A percentile compares a stretch with the other conserved stretches of the same genome.
Evolutionary conservation across 495 filamentous ascomycete species (phyloP).

Genomic region (Penicillium silybi): DNA sequence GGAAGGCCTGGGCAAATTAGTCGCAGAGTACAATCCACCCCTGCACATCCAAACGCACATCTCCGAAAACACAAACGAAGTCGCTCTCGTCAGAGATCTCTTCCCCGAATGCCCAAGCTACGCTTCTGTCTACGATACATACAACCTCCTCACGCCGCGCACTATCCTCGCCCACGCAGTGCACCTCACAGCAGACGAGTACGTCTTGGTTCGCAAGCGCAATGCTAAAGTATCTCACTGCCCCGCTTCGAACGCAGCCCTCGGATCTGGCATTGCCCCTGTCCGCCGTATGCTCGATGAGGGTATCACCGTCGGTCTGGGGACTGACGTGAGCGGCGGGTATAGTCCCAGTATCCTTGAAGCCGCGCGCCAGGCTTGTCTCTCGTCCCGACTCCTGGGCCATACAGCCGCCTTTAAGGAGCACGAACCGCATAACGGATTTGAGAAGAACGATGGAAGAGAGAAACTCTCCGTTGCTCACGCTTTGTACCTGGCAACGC

Average conservation of each 20-base stretch:
- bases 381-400: constrained; percentile 59
- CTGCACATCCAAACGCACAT: constrained; percentile 88
- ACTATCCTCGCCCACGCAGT: constrained; percentile 88
- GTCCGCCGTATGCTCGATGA: constrained; percentile 69
- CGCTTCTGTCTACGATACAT: constrained; percentile 71
- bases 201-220: constrained; percentile 53
- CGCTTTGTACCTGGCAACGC: constrained; percentile 79
- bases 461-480: constrained; percentile 76
- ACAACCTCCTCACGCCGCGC: constrained; percentile 60
- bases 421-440: background rate
- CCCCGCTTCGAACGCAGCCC: constrained; percentile 75
- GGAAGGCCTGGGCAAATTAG: constrained; percentile 57
- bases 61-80: constrained; percentile 74
- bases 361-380: constrained; percentile 69
- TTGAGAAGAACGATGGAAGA: constrained; percentile 18
- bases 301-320: constrained; percentile 75
- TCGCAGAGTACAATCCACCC: constrained; percentile 47
- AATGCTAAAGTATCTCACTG: constrained; percentile 75
- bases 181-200: constrained; percentile 65
- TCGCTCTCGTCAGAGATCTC: constrained; percentile 60
- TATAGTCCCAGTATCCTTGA: constrained; percentile 76
- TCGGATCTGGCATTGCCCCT: constrained; percentile 69
- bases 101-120: constrained; percentile 67
- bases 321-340: constrained; percentile 86
- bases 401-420: background rate